Percentiles rank a stretch among this genome's conserved stretches.
Evolutionary conservation across 768 basidiomycete species (phyloP).

Genomic region (Phlebiopsis gigantea): DNA sequence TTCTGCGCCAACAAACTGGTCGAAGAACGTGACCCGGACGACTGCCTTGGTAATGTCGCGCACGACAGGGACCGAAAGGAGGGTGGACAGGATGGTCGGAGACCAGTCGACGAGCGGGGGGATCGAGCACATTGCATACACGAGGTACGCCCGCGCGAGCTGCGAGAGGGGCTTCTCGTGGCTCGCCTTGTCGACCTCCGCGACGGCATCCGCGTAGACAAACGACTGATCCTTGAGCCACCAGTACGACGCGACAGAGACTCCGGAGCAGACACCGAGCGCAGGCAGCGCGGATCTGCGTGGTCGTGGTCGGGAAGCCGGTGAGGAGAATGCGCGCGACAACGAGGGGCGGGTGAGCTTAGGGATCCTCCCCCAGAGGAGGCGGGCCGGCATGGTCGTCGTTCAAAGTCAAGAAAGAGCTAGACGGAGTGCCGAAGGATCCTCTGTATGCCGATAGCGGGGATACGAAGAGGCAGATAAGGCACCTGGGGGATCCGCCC

Average conservation of each 20-base stretch:
- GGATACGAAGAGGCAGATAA: not conserved
- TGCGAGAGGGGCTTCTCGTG: slow-evolving; percentile 18
- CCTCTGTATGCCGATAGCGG: not conserved
- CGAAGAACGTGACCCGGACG: slow-evolving; percentile 80
- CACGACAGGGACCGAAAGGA: slow-evolving; percentile 57
- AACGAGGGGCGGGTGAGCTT: not conserved
- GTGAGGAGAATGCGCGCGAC: not conserved
- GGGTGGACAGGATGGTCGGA: slow-evolving; percentile 52
- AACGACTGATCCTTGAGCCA: slow-evolving; percentile 4
- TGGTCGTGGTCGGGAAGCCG: not conserved
- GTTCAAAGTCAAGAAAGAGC: not conserved
- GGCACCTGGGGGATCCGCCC: slow-evolving; percentile 1
- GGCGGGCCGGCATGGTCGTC: not conserved
- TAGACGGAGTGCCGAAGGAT: not conserved
- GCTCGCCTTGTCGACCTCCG: not conserved
- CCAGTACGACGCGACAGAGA: slow-evolving; percentile 3
- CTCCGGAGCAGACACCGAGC: not conserved
- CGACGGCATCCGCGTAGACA: slow-evolving; percentile 21
- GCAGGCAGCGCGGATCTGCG: not conserved
- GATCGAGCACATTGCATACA: slow-evolving; percentile 77
- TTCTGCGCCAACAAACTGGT: slow-evolving; percentile 92
- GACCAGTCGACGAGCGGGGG: slow-evolving; percentile 73
- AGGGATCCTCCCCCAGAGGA: not conserved
- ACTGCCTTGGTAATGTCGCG: slow-evolving; percentile 59
- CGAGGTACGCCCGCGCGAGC: slow-evolving; percentile 70